Evolutionary conservation across 2,329 filamentous ascomycete species (phyloP).

Genomic region (Cytospora chrysosperma): DNA sequence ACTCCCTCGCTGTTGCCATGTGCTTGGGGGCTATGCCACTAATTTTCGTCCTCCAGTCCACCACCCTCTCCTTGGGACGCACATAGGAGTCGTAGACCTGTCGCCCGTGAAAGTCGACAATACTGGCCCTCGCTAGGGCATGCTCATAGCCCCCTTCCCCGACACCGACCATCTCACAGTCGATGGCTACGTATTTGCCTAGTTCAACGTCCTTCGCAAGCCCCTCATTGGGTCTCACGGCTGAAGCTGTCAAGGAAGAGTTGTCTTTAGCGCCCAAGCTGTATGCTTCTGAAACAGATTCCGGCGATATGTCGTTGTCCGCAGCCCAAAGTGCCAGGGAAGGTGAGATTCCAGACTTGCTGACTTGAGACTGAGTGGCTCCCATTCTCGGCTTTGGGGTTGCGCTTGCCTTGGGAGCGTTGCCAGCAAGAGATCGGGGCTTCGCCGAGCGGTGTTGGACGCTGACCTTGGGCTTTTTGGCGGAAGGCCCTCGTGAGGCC

Average conservation of each 20-base stretch:
- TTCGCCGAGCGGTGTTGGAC: slow-evolving; percentile 14
- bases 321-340: slow-evolving; percentile 60
- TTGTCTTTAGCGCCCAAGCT: slow-evolving; percentile 51
- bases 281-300: slow-evolving; percentile 62
- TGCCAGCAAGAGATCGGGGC: slow-evolving; percentile 20
- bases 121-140: slow-evolving; percentile 78
- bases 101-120: slow-evolving; percentile 90
- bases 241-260: slow-evolving; percentile 46
- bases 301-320: slow-evolving; percentile 59
- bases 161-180: slow-evolving; percentile 98
- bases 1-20: slow-evolving; percentile 66
- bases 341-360: slow-evolving; percentile 45
- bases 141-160: slow-evolving; percentile 69
- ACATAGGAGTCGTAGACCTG: slow-evolving; percentile 96
- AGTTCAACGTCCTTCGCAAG: slow-evolving; percentile 62
- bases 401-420: slow-evolving; percentile 24
- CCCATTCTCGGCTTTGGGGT: slow-evolving; percentile 49
- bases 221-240: slow-evolving; percentile 63
- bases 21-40: slow-evolving; percentile 77
- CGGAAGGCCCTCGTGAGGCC: slow-evolving; percentile 28
- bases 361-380: slow-evolving; percentile 46
- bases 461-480: slow-evolving; percentile 34
- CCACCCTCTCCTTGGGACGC: slow-evolving; percentile 71
- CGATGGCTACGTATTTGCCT: slow-evolving; percentile 88
- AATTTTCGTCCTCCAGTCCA: slow-evolving; percentile 85